Percentiles rank a stretch among this genome's conserved stretches.
phyloP scores from a whole-genome alignment of 768 basidiomycete species.

The Pisolithus albus region DNA sequence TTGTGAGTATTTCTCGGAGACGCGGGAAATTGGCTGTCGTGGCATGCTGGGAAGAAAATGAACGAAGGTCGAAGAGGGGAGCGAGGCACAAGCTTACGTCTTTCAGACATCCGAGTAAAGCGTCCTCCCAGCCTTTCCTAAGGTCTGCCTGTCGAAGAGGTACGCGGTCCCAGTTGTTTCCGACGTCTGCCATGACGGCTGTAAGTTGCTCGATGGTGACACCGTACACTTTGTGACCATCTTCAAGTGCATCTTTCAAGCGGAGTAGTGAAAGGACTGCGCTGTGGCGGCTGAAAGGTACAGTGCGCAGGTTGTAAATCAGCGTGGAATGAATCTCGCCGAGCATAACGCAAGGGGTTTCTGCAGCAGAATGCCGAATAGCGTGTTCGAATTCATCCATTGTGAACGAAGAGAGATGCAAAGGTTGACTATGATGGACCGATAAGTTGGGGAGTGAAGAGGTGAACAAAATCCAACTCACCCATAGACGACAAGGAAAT shows the following conservation, averaged over 20 bases:
- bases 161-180: conserved; percentile 83
- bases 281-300: conserved; percentile 67
- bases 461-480: conserved; percentile 32
- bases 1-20: conserved; percentile 63
- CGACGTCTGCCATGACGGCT: conserved; percentile 67
- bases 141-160: conserved; percentile 66
- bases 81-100: conserved; percentile 55
- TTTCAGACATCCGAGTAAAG: conserved; percentile 80
- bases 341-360: conserved; percentile 70
- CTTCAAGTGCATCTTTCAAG: conserved; percentile 33
- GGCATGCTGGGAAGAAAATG: conserved; percentile 50
- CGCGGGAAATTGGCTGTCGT: conserved; percentile 65
- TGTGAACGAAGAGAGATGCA: conserved; percentile 82
- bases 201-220: conserved; percentile 58
- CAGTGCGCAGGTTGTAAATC: conserved; percentile 84
- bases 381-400: conserved; percentile 91
- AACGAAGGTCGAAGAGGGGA: not conserved
- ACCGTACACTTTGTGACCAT: conserved; percentile 43
- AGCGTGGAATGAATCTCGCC: conserved; percentile 86
- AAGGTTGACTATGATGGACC: conserved; percentile 56
- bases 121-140: conserved; percentile 88
- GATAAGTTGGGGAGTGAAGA: not conserved
- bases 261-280: conserved; percentile 60
- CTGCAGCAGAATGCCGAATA: conserved; percentile 63
- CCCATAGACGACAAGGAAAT: conserved; percentile 92